These are phyloP conservation scores for Botrytis squamosa DNA, from an alignment of 2,329 filamentous ascomycete species.

Conservation along the genomic window DNA sequence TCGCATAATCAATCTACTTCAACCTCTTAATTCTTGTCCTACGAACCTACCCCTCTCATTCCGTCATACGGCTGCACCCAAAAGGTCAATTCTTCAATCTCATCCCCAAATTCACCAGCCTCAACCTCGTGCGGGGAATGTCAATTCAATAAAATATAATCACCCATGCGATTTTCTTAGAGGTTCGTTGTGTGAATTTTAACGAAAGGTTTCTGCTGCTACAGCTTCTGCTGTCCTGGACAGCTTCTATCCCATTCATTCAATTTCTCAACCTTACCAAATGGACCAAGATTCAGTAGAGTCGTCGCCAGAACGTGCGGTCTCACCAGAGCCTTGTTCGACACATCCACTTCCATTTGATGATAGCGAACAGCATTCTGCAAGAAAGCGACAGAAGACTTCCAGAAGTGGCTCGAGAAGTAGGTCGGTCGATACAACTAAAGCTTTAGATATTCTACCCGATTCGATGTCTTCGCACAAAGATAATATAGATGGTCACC, in stretches of 20 bases:
- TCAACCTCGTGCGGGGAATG: neutral
- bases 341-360: slow-evolving; percentile 64
- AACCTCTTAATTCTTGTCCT: neutral
- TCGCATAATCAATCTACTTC: slow-evolving; percentile 5
- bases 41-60: neutral
- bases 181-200: slow-evolving; percentile 22
- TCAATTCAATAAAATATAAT: slow-evolving; percentile 6
- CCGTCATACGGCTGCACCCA: neutral
- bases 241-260: slow-evolving; percentile 47
- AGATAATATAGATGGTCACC: slow-evolving; percentile 38
- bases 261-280: slow-evolving; percentile 43
- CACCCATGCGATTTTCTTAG: slow-evolving; percentile 30
- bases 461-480: slow-evolving; percentile 26
- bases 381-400: slow-evolving; percentile 62
- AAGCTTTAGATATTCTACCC: slow-evolving; percentile 27
- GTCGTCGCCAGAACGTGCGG: slow-evolving; percentile 54
- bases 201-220: slow-evolving; percentile 29
- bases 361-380: slow-evolving; percentile 47
- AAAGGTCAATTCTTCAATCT: neutral
- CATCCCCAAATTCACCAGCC: neutral
- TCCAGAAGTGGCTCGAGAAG: slow-evolving; percentile 56
- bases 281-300: slow-evolving; percentile 39
- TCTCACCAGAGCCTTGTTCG: slow-evolving; percentile 62
- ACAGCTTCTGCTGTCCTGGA: slow-evolving; percentile 23
- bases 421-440: slow-evolving; percentile 47